phyloP scores from a whole-genome alignment of 108 stramenopile species.

The Nannochloropsis granulata region DNA sequence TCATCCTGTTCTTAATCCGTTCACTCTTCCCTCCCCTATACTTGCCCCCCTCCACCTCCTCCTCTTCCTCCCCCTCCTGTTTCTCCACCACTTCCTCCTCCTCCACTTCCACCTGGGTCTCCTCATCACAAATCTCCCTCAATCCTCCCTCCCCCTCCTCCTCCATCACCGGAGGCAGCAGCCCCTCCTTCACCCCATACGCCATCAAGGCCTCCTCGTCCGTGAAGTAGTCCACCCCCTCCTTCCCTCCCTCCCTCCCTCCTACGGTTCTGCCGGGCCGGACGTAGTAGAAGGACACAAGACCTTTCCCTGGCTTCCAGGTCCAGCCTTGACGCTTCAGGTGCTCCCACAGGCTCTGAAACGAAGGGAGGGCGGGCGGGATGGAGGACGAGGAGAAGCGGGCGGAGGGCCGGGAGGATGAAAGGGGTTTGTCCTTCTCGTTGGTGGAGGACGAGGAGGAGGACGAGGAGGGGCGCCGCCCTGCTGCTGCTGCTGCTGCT shows the following conservation, averaged over 20 bases:
- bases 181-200: neutral
- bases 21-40: neutral
- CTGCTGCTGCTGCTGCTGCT: neutral
- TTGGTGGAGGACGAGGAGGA: neutral
- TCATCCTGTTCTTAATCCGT: neutral
- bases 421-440: neutral
- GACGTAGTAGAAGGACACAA: neutral
- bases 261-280: neutral
- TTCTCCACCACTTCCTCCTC: neutral
- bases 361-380: neutral
- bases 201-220: neutral
- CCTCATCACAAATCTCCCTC: neutral
- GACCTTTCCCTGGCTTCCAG: neutral
- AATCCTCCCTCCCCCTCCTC: neutral
- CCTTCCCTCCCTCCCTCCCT: neutral
- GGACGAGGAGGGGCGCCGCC: neutral
- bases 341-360: neutral
- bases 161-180: neutral
- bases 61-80: neutral
- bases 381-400: neutral
- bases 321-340: neutral
- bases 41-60: neutral
- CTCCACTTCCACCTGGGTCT: neutral
- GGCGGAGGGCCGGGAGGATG: neutral
- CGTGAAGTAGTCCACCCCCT: neutral